Evolutionary conservation across 768 basidiomycete genomes (phyloP), one percentile per base, ranked within the genome.

Genomic region (Melanogaster broomeanus): DNA sequence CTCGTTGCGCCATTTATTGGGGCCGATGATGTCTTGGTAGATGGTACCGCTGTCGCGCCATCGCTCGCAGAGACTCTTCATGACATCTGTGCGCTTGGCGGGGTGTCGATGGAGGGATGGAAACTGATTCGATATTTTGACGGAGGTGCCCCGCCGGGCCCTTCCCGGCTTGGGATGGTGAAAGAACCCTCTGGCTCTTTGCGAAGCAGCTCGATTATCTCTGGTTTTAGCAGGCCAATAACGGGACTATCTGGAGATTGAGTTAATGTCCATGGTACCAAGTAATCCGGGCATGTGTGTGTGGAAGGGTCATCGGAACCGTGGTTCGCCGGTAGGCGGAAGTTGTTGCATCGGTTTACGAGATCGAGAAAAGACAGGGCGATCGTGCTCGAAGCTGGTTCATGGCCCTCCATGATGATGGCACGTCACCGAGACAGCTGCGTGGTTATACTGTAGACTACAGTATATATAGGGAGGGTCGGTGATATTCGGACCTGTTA

Each of bases 1-100:
- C 75, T 99, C 97, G 51, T 78, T 74, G 40, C 95, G 75, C 95
- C 96, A 98, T 49, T 93, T 88, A 56, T 68, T 75, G 15, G 81
- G 83, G 4, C 88, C 87, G 65, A 90, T 87, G 27, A 84, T 75
- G 46, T 84, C 79, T 16, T 77, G 61, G 58, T 86, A 90, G 25
- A 82, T 47, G 39, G 42, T 61, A 7, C 77, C 82, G 5, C 66
- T 72, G 61, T 88, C 85, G 38, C 88, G 79, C 91, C 91, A 93
- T 39, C 81, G 77, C 64, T 84, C 82, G 65, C 87, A 89, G 16
- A 92, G 67, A 56, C 79, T 82, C 53, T 75, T 77, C 76, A 93
- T 79, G 9, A 75, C 80, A 2, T 66, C 72, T 7, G 83, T 85
- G 38, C 90, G 81, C 59, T 80, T 81, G 18, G 72, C 65, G 9